Percentiles rank a stretch among this genome's conserved stretches.
Evolutionary conservation across 345 rosid genomes (phyloP).

Genomic region (Lepidium sativum): DNA sequence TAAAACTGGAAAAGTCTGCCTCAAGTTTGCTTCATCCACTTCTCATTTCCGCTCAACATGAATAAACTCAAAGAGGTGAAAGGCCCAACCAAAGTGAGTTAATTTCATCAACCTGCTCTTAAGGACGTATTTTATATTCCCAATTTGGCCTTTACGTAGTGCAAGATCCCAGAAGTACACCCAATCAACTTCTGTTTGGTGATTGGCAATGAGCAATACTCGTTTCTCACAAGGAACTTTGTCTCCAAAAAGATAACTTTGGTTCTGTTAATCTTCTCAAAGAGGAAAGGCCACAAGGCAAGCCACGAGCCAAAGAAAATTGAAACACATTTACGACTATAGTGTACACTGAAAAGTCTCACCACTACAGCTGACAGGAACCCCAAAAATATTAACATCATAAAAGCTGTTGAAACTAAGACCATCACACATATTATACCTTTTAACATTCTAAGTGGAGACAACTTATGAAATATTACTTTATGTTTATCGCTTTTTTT

Average conservation of each 20-base stretch:
- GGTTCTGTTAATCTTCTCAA: conserved; percentile 77
- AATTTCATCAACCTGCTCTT: conserved; percentile 69
- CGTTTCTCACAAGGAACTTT: conserved; percentile 59
- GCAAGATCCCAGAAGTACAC: conserved; percentile 80
- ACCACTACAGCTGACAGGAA: conserved; percentile 49
- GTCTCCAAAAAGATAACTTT: conserved; percentile 73
- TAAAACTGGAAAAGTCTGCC: conserved; percentile 52
- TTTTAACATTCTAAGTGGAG: no score
- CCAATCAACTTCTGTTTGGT: conserved; percentile 80
- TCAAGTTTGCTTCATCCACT: conserved; percentile 55
- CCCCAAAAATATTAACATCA: conserved; percentile 68
- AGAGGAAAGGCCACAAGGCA: conserved; percentile 83
- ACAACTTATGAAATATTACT: no score
- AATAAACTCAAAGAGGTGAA: conserved; percentile 68
- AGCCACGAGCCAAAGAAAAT: conserved; percentile 84
- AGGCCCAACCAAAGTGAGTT: conserved; percentile 69
- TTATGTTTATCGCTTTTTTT: no score
- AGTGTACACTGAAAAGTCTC: no score
- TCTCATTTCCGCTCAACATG: conserved; percentile 65
- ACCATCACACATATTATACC: conserved; percentile 64
- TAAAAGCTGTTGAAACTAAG: conserved; percentile 60
- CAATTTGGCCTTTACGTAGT: conserved; percentile 48
- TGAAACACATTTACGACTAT: no score
- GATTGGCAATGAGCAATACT: conserved; percentile 70
- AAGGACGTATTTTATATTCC: conserved; percentile 52